Conservation (phyloP, 768 basidiomycete species). For the Suillus paluster region DNA sequence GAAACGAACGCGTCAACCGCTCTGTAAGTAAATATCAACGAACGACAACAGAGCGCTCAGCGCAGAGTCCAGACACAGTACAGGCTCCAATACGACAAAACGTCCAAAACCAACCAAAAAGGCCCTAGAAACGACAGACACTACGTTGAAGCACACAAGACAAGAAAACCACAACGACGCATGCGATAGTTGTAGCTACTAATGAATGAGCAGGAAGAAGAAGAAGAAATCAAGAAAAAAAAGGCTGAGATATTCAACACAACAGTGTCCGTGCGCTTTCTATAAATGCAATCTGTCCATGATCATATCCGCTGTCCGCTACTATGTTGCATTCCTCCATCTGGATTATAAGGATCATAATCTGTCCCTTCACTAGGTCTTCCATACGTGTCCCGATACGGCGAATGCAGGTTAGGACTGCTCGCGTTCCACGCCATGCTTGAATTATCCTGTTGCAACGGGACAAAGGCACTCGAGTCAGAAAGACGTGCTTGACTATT, state of each 20-base stretch:
- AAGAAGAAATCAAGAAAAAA: neutral
- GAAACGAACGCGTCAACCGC: neutral
- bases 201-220: conserved; percentile 1
- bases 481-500: conserved; percentile 44
- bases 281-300: neutral
- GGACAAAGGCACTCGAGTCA: conserved; percentile 73
- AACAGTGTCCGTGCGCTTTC: conserved; percentile 1
- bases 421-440: conserved; percentile 66
- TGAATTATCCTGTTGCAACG: conserved; percentile 65
- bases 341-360: conserved; percentile 14
- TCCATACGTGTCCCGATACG: conserved; percentile 38
- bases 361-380: conserved; percentile 7
- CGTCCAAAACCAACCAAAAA: neutral
- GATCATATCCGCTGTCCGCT: conserved; percentile 2
- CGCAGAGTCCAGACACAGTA: neutral
- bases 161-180: neutral
- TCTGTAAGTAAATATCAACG: neutral
- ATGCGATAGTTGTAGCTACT: neutral
- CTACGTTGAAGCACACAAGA: conserved; percentile 2
- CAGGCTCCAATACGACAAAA: neutral
- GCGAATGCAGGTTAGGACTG: conserved; percentile 46
- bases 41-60: neutral
- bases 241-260: neutral
- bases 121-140: neutral
- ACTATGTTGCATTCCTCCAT: neutral